Conservation (phyloP, 78 protist species). For the Dictyostelium capitatum region DNA sequence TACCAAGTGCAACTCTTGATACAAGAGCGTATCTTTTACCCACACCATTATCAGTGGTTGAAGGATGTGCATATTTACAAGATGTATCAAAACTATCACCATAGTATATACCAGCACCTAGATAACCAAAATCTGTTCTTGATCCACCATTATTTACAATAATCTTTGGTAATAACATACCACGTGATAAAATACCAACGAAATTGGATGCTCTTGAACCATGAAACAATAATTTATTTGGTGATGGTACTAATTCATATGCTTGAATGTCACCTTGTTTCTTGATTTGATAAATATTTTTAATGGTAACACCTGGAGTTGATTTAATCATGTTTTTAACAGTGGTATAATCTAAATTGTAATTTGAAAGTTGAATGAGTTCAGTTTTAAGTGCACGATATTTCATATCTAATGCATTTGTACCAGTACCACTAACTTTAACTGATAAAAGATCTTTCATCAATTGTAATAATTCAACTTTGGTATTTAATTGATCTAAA, state of each 20-base stretch:
- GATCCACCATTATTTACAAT: slow-evolving; percentile 46
- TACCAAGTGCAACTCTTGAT: slow-evolving; percentile 69
- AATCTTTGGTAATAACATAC: slow-evolving; percentile 80
- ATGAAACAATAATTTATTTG: slow-evolving; percentile 62
- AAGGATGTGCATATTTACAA: slow-evolving; percentile 46
- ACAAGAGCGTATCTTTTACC: slow-evolving; percentile 16
- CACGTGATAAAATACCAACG: slow-evolving; percentile 85
- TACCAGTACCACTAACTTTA: neutral
- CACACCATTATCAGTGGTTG: neutral
- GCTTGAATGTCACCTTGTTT: neutral
- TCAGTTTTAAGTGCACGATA: slow-evolving; percentile 49
- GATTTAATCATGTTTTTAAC: neutral
- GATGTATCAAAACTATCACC: slow-evolving; percentile 51
- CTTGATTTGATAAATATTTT: slow-evolving; percentile 1
- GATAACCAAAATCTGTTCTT: slow-evolving; percentile 82
- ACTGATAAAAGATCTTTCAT: slow-evolving; percentile 70
- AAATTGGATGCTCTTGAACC: slow-evolving; percentile 70
- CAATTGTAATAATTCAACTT: slow-evolving; percentile 70
- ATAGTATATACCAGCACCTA: slow-evolving; percentile 87
- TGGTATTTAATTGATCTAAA: slow-evolving; percentile 21
- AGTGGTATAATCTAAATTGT: neutral
- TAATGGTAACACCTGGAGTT: neutral
- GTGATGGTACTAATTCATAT: neutral
- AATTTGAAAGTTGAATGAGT: neutral
- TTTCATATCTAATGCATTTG: slow-evolving; percentile 26